Evolutionary conservation across 208 protist species (phyloP).

Genomic region (Tritrichomonas musculus): DNA sequence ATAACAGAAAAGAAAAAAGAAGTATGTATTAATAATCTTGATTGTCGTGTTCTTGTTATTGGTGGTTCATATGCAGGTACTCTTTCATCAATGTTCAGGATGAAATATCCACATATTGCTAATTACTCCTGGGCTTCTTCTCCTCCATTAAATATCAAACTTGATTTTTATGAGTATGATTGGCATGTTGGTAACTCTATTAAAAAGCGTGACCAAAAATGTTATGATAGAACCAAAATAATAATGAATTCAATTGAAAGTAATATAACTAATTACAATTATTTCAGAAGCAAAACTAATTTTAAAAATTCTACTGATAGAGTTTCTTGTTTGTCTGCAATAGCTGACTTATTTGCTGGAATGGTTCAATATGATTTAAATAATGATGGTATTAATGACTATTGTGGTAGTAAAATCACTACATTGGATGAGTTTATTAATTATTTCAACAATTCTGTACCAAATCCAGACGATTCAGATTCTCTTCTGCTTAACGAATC

Average conservation of each 20-base stretch:
- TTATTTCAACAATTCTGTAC: neutral
- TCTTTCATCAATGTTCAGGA: neutral
- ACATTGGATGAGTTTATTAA: neutral
- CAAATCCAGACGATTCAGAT: neutral
- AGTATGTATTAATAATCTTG: too few relatives aligned
- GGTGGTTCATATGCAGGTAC: slow-evolving; percentile 18
- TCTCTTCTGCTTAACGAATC: neutral
- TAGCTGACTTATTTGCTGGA: neutral
- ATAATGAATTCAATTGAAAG: neutral
- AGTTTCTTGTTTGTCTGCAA: neutral
- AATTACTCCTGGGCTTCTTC: neutral
- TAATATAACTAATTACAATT: neutral
- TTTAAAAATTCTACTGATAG: neutral
- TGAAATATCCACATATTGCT: neutral
- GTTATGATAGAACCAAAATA: neutral
- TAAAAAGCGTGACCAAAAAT: neutral
- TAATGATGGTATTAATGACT: neutral
- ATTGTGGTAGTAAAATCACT: neutral
- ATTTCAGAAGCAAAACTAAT: neutral
- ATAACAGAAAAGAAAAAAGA: too few relatives aligned
- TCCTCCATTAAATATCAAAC: neutral
- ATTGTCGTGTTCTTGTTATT: neutral
- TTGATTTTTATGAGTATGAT: neutral
- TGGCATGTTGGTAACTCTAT: neutral
- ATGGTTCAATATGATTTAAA: neutral